Percentiles rank a stretch among this genome's conserved stretches.
phyloP scores from a whole-genome alignment of 768 basidiomycete genomes.

The Rubroboletus pulcherrimus region DNA sequence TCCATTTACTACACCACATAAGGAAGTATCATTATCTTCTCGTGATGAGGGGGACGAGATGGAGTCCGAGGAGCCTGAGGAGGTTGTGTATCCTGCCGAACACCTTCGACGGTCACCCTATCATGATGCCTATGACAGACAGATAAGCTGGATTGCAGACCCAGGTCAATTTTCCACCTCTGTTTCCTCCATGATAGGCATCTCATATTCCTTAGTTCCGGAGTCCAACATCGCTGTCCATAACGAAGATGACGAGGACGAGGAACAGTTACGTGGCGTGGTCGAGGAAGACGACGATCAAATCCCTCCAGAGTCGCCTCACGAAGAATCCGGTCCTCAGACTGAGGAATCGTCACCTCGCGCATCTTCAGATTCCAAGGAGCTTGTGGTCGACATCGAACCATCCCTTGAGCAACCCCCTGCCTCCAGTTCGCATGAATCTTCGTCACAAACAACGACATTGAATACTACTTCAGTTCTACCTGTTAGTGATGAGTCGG shows the following conservation, averaged over 20 bases:
- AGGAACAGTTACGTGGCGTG: conserved; percentile 35
- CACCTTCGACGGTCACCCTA: conserved; percentile 50
- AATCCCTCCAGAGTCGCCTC: conserved; percentile 50
- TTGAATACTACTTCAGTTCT: conserved; percentile 39
- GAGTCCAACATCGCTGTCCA: conserved; percentile 65
- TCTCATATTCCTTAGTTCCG: conserved; percentile 39
- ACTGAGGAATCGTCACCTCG: conserved; percentile 53
- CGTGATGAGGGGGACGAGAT: conserved; percentile 54
- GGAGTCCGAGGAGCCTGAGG: conserved; percentile 43
- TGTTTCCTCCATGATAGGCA: conserved; percentile 1
- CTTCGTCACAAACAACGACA: conserved; percentile 45
- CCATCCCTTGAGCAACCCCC: conserved; percentile 50
- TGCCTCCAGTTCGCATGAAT: conserved; percentile 44
- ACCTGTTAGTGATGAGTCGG: conserved; percentile 43
- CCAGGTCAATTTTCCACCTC: conserved; percentile 47
- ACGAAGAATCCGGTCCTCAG: conserved; percentile 43
- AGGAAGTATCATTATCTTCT: conserved; percentile 49
- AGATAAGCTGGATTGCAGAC: conserved; percentile 76
- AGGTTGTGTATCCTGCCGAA: conserved; percentile 61
- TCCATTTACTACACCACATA: conserved; percentile 68
- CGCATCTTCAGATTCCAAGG: conserved; percentile 56
- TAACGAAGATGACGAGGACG: conserved; percentile 46
- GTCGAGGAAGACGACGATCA: conserved; percentile 45
- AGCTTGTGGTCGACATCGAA: conserved; percentile 61
- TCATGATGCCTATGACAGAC: conserved; percentile 46